Evolutionary conservation across 2,329 filamentous ascomycete species (phyloP).

Genomic region (Seiridium unicorne): DNA sequence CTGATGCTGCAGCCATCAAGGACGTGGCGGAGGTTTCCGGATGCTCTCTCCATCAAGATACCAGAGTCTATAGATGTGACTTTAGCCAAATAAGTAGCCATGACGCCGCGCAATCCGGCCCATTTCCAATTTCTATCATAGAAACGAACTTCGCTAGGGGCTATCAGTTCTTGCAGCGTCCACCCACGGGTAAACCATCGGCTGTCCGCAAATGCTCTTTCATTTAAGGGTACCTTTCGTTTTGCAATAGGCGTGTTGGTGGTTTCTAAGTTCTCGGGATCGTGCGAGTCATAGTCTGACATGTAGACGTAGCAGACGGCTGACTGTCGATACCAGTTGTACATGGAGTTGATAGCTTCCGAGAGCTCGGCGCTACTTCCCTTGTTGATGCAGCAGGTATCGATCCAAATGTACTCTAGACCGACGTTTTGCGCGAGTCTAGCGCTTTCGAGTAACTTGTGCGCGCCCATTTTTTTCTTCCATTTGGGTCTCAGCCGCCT

Average conservation of each 20-base stretch:
- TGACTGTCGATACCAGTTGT: constrained; percentile 20
- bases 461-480: not conserved
- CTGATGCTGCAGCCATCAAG: not conserved
- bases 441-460: not conserved
- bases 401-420: not conserved
- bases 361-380: constrained; percentile 22
- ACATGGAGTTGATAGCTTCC: constrained; percentile 23
- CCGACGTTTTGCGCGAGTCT: not conserved
- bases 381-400: constrained; percentile 23
- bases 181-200: not conserved
- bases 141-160: not conserved
- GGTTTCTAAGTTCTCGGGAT: too few relatives aligned
- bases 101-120: too few relatives aligned
- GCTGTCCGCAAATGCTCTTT: not conserved
- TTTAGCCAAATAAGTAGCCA: not conserved
- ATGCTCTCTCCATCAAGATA: not conserved
- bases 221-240: not conserved
- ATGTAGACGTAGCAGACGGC: constrained; percentile 22
- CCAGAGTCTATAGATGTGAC: not conserved
- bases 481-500: not conserved
- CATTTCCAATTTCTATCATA: not conserved
- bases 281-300: constrained; percentile 4
- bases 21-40: not conserved
- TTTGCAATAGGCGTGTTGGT: too few relatives aligned
- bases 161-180: not conserved